Evolutionary conservation across 768 basidiomycete genomes (phyloP), one percentile per base, ranked within the genome.

Genomic region (Lentinula detonsa): DNA sequence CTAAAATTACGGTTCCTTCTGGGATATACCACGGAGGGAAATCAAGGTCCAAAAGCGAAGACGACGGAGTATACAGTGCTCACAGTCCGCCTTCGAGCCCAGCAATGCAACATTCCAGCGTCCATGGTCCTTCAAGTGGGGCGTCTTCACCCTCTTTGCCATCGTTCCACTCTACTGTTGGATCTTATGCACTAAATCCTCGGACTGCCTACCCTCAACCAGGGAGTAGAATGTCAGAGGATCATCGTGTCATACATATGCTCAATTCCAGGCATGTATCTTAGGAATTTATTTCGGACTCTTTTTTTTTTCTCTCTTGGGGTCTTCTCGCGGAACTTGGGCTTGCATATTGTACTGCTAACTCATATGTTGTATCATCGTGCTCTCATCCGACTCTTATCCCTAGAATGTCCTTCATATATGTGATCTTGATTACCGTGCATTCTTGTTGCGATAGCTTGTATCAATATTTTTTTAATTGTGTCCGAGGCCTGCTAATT

Each of bases 181-280:
- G 74, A 18, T 58, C 67, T 16, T 65, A 72, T 65, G 57, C 68
- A 60, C 40, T 66, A 46, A 66, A 69, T 49, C 64, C 71, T 54
- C 72, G 66, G 57, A 60, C 70, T 55, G 75, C 37, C 15, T 40
- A 55, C n/a, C 74, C 16, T 66, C 73, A 15, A 76, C 80, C 55
- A 15, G 55, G 55, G 55, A 62, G 43, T n/a, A 63, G 62, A 23
- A 40, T 53, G 23, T 73, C 84, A 48, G 84, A 86, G 71, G 85
- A 85, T 66, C 80, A 85, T 67, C 77, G 85, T 33, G 74, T 86
- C 61, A 85, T 85, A 59, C 79, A 80, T 64, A 81, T 85, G 76
- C 69, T 85, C 57, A 86, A 87, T 63, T 75, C 76, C 45, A 70
- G 72, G 48, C 71, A 72, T 50, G 68, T 74, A 45, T 48, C 57